phyloP scores from a whole-genome alignment of 352 stramenopile species.

The Thalassiosira livingstoniorum region DNA sequence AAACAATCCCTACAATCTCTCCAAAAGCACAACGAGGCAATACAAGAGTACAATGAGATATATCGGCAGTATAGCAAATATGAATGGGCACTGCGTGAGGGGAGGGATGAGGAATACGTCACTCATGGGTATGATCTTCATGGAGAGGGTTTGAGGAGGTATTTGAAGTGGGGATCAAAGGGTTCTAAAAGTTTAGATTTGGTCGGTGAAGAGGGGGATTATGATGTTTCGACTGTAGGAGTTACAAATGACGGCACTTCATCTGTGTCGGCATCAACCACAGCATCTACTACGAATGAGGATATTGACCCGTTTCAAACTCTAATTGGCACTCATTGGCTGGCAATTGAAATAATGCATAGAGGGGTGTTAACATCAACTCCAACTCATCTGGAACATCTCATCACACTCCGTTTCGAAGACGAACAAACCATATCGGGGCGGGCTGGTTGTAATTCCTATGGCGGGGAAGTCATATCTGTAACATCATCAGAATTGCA shows the following conservation, averaged over 20 bases:
- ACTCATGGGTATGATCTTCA: neutral
- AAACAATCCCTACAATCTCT: constrained; percentile 25
- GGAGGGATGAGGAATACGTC: neutral
- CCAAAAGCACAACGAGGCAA: constrained; percentile 20
- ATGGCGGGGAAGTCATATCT: neutral
- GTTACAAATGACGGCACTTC: no score
- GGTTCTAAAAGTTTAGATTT: no score
- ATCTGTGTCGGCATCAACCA: no score
- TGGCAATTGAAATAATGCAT: no score
- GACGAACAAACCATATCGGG: neutral
- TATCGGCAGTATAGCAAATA: constrained; percentile 35
- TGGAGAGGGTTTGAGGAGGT: neutral
- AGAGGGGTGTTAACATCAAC: no score
- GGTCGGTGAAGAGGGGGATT: no score
- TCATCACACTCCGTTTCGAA: constrained; percentile 21
- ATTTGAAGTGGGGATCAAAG: neutral
- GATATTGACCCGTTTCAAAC: no score
- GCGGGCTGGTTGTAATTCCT: constrained; percentile 12
- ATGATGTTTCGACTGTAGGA: no score
- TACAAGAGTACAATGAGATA: constrained; percentile 35
- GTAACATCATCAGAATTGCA: constrained; percentile 1
- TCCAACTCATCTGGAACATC: no score
- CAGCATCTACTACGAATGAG: no score
- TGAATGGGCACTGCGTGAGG: constrained; percentile 25
- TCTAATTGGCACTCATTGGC: no score